Base-by-base conservation (phyloP, 352 stramenopile species). In the Pythium phragmiticola region DNA sequence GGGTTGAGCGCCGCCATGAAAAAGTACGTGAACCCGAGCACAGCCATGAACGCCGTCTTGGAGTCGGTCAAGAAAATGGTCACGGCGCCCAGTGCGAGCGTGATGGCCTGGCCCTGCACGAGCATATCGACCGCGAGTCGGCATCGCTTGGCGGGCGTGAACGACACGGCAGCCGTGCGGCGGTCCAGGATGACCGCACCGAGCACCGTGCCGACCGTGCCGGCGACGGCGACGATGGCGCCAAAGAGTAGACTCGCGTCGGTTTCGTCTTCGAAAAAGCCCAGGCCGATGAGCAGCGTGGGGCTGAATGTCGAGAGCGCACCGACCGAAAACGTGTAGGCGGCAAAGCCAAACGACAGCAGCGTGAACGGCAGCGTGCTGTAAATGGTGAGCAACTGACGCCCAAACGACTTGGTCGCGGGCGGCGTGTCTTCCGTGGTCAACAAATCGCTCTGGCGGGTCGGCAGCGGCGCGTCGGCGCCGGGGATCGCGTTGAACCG, bases 191-290 rank as follows among this genome's bases (percentile, higher is more conserved):
- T 45, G 11, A 94, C 56, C 4, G 89, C 92, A 36, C 93, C 93
- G 11, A 96, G 4, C 5, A 89, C 78, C 30, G 91, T 97, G 45
- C 89, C 93, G 45, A 97, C 75, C 5, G 95, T 89, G 39, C 92
- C 90, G 0, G 81, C 88, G 23, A 93, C 65, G 30, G 82, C 78
- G 41, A 91, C 78, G 59, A 93, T 67, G 0, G 65, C 80, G 19
- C 93, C 92, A 66, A 98, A 98, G 9, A 92, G 74, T 8, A 94
- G 70, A n/a, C 87, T 88, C 26, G 92, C 90, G 5, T 80, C 74
- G 12, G 78, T 89, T 66, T 98, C 88, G 2, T 66, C 79, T 19
- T 81, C 70, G 52, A 95, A 95, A 7, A 97, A 74, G 11, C 89
- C 88, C 21, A 98, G 73, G 1, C 88, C 85, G 28, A 97, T 88